Base-by-base conservation (phyloP, 768 basidiomycete genomes). In the Auricularia auricula-judae region DNA sequence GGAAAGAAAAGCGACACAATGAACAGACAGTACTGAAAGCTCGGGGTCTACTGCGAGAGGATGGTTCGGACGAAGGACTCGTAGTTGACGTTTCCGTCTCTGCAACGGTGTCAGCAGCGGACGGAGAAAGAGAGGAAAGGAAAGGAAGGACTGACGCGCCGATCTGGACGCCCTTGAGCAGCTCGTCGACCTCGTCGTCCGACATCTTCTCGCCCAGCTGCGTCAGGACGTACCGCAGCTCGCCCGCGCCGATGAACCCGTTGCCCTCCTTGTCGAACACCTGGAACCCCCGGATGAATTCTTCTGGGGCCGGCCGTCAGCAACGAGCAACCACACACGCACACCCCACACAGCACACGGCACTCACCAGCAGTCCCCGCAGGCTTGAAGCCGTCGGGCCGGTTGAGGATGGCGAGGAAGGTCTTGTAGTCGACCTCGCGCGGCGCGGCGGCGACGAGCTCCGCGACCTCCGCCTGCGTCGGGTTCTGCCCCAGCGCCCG, bases 211-310 rank as follows among this genome's bases (percentile, higher is more conserved):
- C 97, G 12, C 97, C 97, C 0, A 99, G 84, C 71, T 95, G 94
- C 5, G 97, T 99, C 35, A 96, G 81, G 34, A 95, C 92, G 73
- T 96, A 95, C 74, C 91, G 84, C 67, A 96, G 80, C 76, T 97
- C 93, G 60, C 93, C 93, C 18, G 89, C 91, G 60, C 93, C 93
- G 69, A 92, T 93, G 77, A 86, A 90, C 1, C 93, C 93, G 70
- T 93, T 93, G 36, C 91, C 91, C 69, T 93, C 91, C 77, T 94
- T 95, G 77, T 98, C 96, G 69, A 99, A 98, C 11, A 98, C 96
- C 71, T 98, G 95, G 83, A 99, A 99, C 8, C 95, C 97, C 61
- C 97, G 93, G 71, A 98, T 93, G 79, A 99, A 99, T 73, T 99
- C 97, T 82, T 98, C 96, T 96, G 73, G 21, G n/a, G 8, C 18